Conservation (phyloP, 345 rosid genomes). For the Combretum micranthum region DNA sequence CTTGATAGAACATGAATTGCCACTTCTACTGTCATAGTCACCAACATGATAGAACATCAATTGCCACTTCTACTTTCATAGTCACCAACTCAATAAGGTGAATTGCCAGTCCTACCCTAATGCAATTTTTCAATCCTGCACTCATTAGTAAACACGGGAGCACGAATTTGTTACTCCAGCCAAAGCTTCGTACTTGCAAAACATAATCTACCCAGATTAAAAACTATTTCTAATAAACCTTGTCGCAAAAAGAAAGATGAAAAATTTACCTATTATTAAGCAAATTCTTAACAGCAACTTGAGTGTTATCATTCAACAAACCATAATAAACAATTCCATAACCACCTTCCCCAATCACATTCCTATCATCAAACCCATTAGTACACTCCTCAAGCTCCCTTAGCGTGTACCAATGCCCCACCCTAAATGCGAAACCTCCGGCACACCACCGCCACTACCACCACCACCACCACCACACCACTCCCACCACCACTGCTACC, state of each 20-base stretch:
- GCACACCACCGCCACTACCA: conserved; percentile 33
- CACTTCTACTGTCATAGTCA: too few species aligned
- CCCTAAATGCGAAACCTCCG: conserved; percentile 47
- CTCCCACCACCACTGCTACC: conserved; percentile 32
- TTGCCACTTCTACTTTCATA: too few species aligned
- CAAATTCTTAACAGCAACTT: conserved; percentile 82
- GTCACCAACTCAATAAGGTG: too few species aligned
- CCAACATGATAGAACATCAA: too few species aligned
- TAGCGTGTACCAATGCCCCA: conserved; percentile 57
- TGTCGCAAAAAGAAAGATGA: neutral
- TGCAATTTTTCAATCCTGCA: too few species aligned
- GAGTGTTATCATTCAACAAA: conserved; percentile 49
- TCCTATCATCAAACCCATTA: conserved; percentile 62
- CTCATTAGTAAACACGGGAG: too few species aligned
- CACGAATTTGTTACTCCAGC: too few species aligned
- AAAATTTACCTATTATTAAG: conserved; percentile 71
- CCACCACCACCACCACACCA: conserved; percentile 23
- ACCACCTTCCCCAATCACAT: conserved; percentile 91
- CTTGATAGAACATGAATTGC: too few species aligned
- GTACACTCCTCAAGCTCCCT: conserved; percentile 82
- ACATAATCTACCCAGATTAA: too few species aligned
- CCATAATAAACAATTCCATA: conserved; percentile 93
- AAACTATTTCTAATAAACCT: too few species aligned
- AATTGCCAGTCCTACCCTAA: too few species aligned
- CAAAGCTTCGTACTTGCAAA: too few species aligned